A percentile compares a stretch with the other conserved stretches of the same genome.
Conservation (phyloP, 176 grass and related monocot genomes). For the Tillandsia leiboldiana region DNA sequence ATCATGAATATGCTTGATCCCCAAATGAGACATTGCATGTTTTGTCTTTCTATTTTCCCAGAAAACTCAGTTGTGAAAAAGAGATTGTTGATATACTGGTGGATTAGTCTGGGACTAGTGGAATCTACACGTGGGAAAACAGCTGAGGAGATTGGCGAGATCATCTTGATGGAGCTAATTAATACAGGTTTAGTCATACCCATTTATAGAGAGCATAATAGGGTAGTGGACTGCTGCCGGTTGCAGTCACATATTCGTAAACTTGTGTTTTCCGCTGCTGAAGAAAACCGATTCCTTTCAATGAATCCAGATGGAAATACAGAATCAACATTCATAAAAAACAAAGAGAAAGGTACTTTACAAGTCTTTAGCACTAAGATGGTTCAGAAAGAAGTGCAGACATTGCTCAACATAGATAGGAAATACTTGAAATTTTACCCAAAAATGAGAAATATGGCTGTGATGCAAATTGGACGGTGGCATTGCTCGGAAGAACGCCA, state of each 20-base stretch:
- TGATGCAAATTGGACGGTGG: constrained; percentile 46
- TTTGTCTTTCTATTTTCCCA: constrained; percentile 57
- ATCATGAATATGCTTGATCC: constrained; percentile 47
- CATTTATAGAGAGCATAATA: background rate
- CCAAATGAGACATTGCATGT: constrained; percentile 40
- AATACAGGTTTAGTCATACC: constrained; percentile 31
- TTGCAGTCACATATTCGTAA: constrained; percentile 38
- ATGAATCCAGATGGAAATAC: constrained; percentile 40
- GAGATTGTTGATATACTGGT: constrained; percentile 55
- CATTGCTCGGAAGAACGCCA: constrained; percentile 17
- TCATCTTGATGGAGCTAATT: constrained; percentile 33
- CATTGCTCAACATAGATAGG: constrained; percentile 48
- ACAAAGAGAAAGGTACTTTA: no score
- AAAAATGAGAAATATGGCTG: constrained; percentile 25
- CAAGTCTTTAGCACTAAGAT: no score
- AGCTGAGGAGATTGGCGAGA: constrained; percentile 18
- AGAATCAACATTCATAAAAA: background rate
- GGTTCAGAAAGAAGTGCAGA: background rate
- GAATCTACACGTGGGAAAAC: background rate
- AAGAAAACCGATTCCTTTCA: constrained; percentile 36
- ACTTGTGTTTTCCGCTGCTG: constrained; percentile 42
- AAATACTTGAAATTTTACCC: constrained; percentile 45
- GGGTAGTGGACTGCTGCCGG: constrained; percentile 26
- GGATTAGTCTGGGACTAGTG: constrained; percentile 55
- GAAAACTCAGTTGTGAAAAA: constrained; percentile 49